Evolutionary conservation across 257 asterid species (phyloP), one percentile per base, ranked within the genome.

Genomic region (Solanum appendiculatum): DNA sequence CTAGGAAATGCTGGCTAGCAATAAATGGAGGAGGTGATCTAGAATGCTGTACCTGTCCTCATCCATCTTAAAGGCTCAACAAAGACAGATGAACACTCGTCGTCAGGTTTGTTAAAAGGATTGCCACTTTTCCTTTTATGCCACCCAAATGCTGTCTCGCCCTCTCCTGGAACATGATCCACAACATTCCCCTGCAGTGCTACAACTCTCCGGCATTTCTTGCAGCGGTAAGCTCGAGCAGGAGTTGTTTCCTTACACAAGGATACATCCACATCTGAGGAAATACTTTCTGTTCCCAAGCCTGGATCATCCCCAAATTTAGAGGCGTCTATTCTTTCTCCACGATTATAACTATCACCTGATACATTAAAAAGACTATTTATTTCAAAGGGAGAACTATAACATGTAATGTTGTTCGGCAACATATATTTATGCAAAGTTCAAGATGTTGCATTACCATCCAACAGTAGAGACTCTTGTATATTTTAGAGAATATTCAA

Each of bases 21-120:
- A 48, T 15, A 48, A 58, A 83, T 46, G 46, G 5, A 56, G 42
- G 86, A 15, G 63, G 58, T 39, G n/a, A 37, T 14, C 56, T 56
- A 84, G 58, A 13, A 6, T 46, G 36, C n/a, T 4, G 56, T 91
- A 97, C 99, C 98, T 91, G 93, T 88, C 87, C 91, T 92, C 99
- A 97, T 97, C 99, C 99, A 97, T 84, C 94, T 94, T 27, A 97
- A 97, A 87, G 99, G 99, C 95, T 97, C 99, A 69, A 97, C 93
- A 88, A 97, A 97, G 90, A 97, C 80, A 40, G 99, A 97, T 9
- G 99, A 94, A 89, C 99, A 95, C 85, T 93, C 98, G 33, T 87
- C 86, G 2, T 92, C 96, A 15, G 93, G 89, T 87, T 89, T 93
- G 90, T 85, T 90, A 87, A 92, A 94, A 66, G 89, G 93, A 85